A percentile compares a stretch with the other conserved stretches of the same genome.
Evolutionary conservation across 2,329 filamentous ascomycete species (phyloP).

Genomic region (Penicillium sp.): DNA sequence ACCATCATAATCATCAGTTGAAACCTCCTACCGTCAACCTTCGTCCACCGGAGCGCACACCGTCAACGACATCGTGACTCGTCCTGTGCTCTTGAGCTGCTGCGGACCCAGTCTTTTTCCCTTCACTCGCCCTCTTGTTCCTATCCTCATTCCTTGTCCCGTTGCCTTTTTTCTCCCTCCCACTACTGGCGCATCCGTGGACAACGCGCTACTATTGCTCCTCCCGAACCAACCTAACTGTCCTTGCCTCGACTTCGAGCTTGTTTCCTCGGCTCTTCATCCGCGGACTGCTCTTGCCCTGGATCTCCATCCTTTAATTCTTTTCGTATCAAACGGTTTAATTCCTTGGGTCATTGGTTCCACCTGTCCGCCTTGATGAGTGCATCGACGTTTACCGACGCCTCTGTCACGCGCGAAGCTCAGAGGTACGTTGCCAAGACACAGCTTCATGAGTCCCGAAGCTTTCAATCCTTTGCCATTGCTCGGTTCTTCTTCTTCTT

Average conservation of each 20-base stretch:
- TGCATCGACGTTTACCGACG: slow-evolving; percentile 37
- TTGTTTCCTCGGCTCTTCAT: slow-evolving; percentile 12
- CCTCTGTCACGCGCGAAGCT: slow-evolving; percentile 39
- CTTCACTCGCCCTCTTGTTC: slow-evolving; percentile 15
- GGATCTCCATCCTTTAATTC: slow-evolving; percentile 4
- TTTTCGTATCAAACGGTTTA: slow-evolving; percentile 3
- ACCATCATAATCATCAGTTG: background rate
- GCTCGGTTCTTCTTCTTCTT: background rate
- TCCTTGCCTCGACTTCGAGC: background rate
- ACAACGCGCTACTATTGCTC: background rate
- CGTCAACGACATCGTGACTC: slow-evolving; percentile 20
- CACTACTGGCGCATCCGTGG: slow-evolving; percentile 1
- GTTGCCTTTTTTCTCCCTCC: slow-evolving; percentile 3
- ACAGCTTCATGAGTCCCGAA: background rate
- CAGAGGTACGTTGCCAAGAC: slow-evolving; percentile 31
- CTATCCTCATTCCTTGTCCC: slow-evolving; percentile 6
- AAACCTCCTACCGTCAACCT: background rate
- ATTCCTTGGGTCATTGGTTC: slow-evolving; percentile 16
- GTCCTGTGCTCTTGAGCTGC: slow-evolving; percentile 5
- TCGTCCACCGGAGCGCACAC: background rate
- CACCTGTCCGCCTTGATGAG: slow-evolving; percentile 34
- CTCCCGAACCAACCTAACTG: slow-evolving; percentile 3
- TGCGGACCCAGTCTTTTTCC: slow-evolving; percentile 19
- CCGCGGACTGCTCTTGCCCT: slow-evolving; percentile 12
- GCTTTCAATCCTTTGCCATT: background rate